Base-by-base conservation (phyloP, 768 basidiomycete species). In the Lentinula lateritia region DNA sequence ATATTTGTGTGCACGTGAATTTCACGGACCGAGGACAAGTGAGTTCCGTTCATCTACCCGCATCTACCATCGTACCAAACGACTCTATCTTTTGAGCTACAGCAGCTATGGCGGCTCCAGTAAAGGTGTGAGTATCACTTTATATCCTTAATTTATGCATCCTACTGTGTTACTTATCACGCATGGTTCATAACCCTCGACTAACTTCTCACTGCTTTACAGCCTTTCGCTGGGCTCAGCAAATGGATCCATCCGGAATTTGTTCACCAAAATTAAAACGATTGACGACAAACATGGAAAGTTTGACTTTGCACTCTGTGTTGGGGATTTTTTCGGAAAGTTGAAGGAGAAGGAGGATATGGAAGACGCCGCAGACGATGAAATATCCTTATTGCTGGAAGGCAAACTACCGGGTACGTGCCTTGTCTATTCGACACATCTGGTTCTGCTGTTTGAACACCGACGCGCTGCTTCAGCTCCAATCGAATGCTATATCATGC, bases 261-360 rank as follows among this genome's bases (percentile, higher is more conserved):
- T 95, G 34, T 88, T 93, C 68, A 72, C 83, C 61, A 97, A 94
- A 78, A 82, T 98, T 67, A 87, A 84, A 62, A 75, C 84, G 34
- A 92, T 97, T 66, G 87, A 98, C 75, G 80, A 85, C 58, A 97
- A 96, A 75, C 92, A 97, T 73, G 95, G 95, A 63, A 92, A 91
- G 70, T 98, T 98, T 70, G 90, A 93, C 69, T 81, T 92, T 60
- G 82, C 88, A 6, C 79, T 95, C 56, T 92, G 90, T 66, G 76
- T 79, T 6, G 93, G 93, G n/a, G 90, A 93, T 73, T 94, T 95
- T 75, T 93, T 94, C 72, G 89, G 89, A 5, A 80, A 80, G 1
- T 68, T 76, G n/a, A 76, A 75, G 32, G 70, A 66, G 16, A 66
- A 70, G 5, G 68, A 64, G 9, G 18, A 18, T 23, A 10, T 12